A percentile compares a stretch with the other conserved stretches of the same genome.
phyloP scores from a whole-genome alignment of 2,329 filamentous ascomycete species.

The Fusarium euwallaceae region DNA sequence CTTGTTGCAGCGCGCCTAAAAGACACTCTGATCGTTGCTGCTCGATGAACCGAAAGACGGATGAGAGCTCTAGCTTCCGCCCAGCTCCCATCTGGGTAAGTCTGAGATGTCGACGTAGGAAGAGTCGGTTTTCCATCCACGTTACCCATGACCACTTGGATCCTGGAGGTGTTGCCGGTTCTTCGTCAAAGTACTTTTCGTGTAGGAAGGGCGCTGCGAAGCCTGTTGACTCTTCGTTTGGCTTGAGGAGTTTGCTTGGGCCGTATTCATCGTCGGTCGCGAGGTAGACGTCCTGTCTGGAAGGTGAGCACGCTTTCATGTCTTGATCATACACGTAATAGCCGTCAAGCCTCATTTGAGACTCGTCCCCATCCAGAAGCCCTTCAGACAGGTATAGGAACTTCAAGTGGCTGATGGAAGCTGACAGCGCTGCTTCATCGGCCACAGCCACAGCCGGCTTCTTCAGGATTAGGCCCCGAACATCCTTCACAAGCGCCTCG shows the following conservation, averaged over 20 bases:
- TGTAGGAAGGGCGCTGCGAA: constrained; percentile 18
- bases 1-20: constrained; percentile 12
- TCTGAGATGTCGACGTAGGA: constrained; percentile 13
- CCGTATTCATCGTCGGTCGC: constrained; percentile 22
- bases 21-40: constrained; percentile 10
- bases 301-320: neutral
- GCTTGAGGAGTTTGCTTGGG: constrained; percentile 16
- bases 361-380: neutral
- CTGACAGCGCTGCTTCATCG: neutral
- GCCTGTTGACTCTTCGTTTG: neutral
- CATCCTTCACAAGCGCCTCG: constrained; percentile 15
- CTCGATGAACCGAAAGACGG: constrained; percentile 24
- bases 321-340: constrained; percentile 21
- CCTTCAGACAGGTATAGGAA: constrained; percentile 38
- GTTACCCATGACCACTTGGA: constrained; percentile 19
- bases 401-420: constrained; percentile 22
- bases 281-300: constrained; percentile 25
- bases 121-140: constrained; percentile 28
- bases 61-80: neutral
- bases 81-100: neutral
- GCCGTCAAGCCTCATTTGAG: neutral
- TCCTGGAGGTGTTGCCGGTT: constrained; percentile 14
- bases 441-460: neutral
- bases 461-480: constrained; percentile 19
- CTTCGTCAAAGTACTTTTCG: constrained; percentile 8